Evolutionary conservation across 495 filamentous ascomycete genomes (phyloP).

Genomic region (Podospora anserina): DNA sequence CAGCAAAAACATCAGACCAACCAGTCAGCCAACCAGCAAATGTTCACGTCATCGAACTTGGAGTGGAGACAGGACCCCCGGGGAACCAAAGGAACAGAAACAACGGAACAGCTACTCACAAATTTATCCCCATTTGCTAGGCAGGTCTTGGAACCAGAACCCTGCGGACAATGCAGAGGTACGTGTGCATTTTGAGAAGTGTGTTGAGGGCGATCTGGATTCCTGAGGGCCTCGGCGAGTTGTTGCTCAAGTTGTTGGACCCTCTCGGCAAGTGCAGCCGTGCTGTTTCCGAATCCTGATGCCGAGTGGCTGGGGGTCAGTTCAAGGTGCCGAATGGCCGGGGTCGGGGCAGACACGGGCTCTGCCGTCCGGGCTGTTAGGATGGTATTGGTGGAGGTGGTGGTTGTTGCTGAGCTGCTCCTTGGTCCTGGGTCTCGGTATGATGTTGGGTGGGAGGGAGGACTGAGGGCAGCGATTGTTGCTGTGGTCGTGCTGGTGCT

Average conservation of each 20-base stretch:
- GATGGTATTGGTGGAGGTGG: neutral
- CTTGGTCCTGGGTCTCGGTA: neutral
- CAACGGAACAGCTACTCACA: slow-evolving; percentile 40
- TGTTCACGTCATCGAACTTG: neutral
- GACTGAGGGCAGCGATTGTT: neutral
- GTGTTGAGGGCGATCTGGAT: slow-evolving; percentile 10
- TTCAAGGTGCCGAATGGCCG: neutral
- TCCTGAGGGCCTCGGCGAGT: slow-evolving; percentile 27
- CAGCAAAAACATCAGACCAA: slow-evolving; percentile 18
- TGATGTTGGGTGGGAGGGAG: neutral
- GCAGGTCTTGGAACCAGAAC: slow-evolving; percentile 45
- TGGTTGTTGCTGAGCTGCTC: neutral
- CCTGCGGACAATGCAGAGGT: slow-evolving; percentile 4
- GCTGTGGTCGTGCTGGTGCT: neutral
- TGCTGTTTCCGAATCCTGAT: slow-evolving; percentile 2
- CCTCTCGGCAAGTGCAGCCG: slow-evolving; percentile 23
- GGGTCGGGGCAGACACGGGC: neutral
- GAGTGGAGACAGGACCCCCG: neutral
- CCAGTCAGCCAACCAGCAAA: neutral
- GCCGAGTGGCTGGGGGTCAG: slow-evolving; percentile 6
- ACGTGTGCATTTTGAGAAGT: slow-evolving; percentile 17
- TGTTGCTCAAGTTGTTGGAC: slow-evolving; percentile 35
- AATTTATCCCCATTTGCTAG: slow-evolving; percentile 50
- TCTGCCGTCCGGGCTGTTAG: neutral
- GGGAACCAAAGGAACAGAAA: neutral